Conservation (phyloP, 2,329 filamentous ascomycete species). For the Botrytis tulipae region DNA sequence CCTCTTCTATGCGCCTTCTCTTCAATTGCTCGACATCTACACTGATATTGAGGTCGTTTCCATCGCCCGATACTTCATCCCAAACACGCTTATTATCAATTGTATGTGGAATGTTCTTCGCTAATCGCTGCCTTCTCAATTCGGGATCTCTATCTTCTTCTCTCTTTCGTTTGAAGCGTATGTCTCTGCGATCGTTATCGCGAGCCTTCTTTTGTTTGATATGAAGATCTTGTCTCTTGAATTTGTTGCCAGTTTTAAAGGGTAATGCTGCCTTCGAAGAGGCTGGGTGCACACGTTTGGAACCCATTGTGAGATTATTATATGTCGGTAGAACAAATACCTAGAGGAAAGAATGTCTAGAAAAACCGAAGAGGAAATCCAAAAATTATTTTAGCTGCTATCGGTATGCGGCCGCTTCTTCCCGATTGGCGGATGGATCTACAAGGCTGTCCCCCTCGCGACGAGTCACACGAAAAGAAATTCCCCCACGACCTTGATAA, state of each 20-base stretch:
- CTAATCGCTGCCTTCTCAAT: slow-evolving; percentile 69
- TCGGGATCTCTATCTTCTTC: slow-evolving; percentile 82
- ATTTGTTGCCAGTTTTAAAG: slow-evolving; percentile 70
- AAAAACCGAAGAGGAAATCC: slow-evolving; percentile 20
- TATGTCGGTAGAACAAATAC: slow-evolving; percentile 10
- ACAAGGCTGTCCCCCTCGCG: slow-evolving; percentile 14
- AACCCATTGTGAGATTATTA: slow-evolving; percentile 45
- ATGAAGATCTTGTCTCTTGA: slow-evolving; percentile 73
- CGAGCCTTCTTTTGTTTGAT: slow-evolving; percentile 75
- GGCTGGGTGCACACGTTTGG: slow-evolving; percentile 44
- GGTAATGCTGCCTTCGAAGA: slow-evolving; percentile 47
- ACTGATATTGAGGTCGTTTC: slow-evolving; percentile 52
- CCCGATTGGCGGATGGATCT: slow-evolving; percentile 9
- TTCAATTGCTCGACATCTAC: slow-evolving; percentile 61
- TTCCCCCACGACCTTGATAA: slow-evolving; percentile 10
- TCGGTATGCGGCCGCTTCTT: slow-evolving; percentile 17
- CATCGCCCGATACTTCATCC: slow-evolving; percentile 71
- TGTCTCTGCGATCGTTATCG: slow-evolving; percentile 72
- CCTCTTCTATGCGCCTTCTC: slow-evolving; percentile 52
- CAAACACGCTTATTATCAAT: slow-evolving; percentile 87
- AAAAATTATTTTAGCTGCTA: slow-evolving; percentile 18
- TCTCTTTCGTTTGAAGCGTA: slow-evolving; percentile 74
- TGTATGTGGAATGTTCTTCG: slow-evolving; percentile 75
- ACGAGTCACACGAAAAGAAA: slow-evolving; percentile 21
- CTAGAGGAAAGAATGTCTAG: neutral